Percentiles rank a stretch among this genome's conserved stretches.
These are phyloP conservation scores for Gremmenia infestans DNA, from an alignment of 2,329 filamentous ascomycete genomes.

Conservation along the genomic window DNA sequence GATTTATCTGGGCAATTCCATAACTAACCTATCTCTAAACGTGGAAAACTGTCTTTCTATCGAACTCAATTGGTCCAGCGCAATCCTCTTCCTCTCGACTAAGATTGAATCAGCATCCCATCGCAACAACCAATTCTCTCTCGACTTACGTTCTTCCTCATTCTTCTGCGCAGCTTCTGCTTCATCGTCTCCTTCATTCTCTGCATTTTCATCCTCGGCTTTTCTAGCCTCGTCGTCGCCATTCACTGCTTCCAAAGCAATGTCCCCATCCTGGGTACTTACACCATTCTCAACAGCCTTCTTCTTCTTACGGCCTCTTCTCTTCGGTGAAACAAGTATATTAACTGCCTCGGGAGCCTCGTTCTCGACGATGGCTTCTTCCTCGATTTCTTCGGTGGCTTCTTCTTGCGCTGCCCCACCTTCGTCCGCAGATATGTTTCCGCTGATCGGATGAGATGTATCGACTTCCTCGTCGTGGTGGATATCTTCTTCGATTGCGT, in stretches of 20 bases:
- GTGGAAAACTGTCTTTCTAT: conserved; percentile 87
- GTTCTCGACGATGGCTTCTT: conserved; percentile 38
- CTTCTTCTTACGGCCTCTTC: conserved; percentile 33
- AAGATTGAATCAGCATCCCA: conserved; percentile 29
- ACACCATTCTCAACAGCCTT: conserved; percentile 24
- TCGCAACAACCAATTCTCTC: conserved; percentile 7
- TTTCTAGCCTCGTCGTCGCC: conserved; percentile 35
- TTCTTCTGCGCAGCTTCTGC: conserved; percentile 54
- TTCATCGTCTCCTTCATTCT: conserved; percentile 55
- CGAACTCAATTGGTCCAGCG: conserved; percentile 70
- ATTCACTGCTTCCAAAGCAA: conserved; percentile 20
- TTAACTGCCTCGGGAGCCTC: conserved; percentile 29
- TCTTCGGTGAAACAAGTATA: conserved; percentile 29
- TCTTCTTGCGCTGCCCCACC: conserved; percentile 42
- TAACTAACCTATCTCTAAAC: conserved; percentile 69
- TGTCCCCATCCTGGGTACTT: conserved; percentile 19
- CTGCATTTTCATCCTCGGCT: conserved; percentile 45
- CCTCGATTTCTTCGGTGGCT: conserved; percentile 34
- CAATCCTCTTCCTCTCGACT: conserved; percentile 75
- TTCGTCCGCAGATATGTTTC: conserved; percentile 31
- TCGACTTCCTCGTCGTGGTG: conserved; percentile 39
- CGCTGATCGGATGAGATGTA: conserved; percentile 27
- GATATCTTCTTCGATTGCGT: conserved; percentile 41
- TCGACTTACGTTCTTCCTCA: conserved; percentile 57
- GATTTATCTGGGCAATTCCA: not conserved